Evolutionary conservation across 805 yeast genomes (phyloP).

Genomic region (Candida nanaspora): DNA sequence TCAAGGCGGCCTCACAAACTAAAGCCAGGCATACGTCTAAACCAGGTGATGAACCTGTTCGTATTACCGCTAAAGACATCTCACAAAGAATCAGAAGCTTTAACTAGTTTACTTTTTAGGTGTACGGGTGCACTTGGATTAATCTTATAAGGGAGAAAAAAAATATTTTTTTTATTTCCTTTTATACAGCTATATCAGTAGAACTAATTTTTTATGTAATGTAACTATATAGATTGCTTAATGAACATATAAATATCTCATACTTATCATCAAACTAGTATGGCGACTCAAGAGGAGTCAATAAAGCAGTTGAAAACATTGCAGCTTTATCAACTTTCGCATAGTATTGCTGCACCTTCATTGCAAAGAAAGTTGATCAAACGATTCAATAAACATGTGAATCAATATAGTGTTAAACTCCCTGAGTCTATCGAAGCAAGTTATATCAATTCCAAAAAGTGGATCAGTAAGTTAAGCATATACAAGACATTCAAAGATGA

Average conservation of each 20-base stretch:
- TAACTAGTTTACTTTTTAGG: no score
- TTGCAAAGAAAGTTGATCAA: conserved; percentile 12
- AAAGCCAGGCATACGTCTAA: no score
- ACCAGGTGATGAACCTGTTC: conserved; percentile 12
- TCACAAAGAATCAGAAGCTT: neutral
- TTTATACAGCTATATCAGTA: no score
- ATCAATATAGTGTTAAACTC: conserved; percentile 7
- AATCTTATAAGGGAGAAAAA: no score
- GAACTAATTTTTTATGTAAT: no score
- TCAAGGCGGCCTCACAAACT: neutral
- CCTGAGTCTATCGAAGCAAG: conserved; percentile 9
- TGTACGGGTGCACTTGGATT: no score
- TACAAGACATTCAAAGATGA: neutral
- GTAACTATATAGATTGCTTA: no score
- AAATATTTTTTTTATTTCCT: no score
- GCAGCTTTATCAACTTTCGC: conserved; percentile 14
- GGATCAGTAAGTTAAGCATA: neutral
- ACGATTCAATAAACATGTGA: conserved; percentile 8
- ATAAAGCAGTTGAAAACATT: conserved; percentile 2
- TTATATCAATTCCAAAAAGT: neutral
- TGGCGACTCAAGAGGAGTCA: neutral
- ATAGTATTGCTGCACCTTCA: conserved; percentile 5
- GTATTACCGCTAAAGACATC: neutral
- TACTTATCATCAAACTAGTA: no score
- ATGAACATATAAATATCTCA: no score